Conservation (phyloP, 2,329 filamentous ascomycete species). For the Fusarium tuaranense region DNA sequence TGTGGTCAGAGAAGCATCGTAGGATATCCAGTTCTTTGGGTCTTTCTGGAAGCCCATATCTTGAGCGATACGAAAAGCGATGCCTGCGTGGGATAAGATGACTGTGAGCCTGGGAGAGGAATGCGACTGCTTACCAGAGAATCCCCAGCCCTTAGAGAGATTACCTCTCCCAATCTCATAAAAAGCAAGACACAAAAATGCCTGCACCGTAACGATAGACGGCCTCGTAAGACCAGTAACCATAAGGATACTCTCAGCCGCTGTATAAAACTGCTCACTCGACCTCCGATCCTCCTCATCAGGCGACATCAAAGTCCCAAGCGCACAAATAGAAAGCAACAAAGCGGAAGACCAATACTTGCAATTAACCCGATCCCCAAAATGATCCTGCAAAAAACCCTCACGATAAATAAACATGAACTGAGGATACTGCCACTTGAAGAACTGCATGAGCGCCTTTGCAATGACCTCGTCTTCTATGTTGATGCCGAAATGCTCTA, state of each 20-base stretch:
- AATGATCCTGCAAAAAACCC: conserved; percentile 44
- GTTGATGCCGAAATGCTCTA: conserved; percentile 40
- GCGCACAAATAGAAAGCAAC: conserved; percentile 40
- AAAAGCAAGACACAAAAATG: conserved; percentile 44
- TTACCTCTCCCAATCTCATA: conserved; percentile 45
- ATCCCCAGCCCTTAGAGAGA: conserved; percentile 44
- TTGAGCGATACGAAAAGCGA: conserved; percentile 47
- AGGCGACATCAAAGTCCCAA: conserved; percentile 35
- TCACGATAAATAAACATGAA: conserved; percentile 49
- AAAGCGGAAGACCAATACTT: conserved; percentile 46
- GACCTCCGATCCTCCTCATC: conserved; percentile 13
- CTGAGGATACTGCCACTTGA: conserved; percentile 47
- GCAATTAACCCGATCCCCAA: conserved; percentile 20
- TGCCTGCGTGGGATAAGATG: conserved; percentile 37
- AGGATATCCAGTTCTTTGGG: conserved; percentile 35
- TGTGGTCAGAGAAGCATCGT: conserved; percentile 34
- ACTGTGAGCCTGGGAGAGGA: no score
- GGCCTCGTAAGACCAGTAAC: conserved; percentile 38
- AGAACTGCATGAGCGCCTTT: conserved; percentile 39
- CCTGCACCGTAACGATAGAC: conserved; percentile 40
- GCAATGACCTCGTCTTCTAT: conserved; percentile 36
- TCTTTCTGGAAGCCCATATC: conserved; percentile 46
- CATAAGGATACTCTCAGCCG: conserved; percentile 44
- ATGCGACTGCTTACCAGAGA: conserved; percentile 38
- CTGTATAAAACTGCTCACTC: conserved; percentile 35